Conservation (phyloP, 768 basidiomycete species). For the Xerocomellus amylosporus region DNA sequence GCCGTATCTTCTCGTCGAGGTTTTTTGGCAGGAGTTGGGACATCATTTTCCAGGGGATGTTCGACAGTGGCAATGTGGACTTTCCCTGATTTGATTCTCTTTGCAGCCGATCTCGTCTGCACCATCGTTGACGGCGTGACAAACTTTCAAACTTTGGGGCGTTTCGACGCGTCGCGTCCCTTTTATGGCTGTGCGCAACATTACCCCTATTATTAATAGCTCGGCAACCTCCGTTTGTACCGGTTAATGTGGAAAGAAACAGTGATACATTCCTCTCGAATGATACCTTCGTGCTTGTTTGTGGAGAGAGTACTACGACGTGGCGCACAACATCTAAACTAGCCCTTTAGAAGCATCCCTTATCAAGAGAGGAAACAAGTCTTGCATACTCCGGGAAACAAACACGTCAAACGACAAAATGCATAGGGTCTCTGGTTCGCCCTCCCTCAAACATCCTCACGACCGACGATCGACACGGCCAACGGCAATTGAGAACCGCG, state of each 20-base stretch:
- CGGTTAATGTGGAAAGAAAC: too few relatives aligned
- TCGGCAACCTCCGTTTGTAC: too few relatives aligned
- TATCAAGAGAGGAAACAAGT: background rate
- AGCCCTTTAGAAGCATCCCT: background rate
- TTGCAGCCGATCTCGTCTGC: background rate
- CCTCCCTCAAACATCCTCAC: background rate
- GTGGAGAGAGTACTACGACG: too few relatives aligned
- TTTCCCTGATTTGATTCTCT: background rate
- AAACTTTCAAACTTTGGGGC: too few relatives aligned
- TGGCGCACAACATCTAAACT: too few relatives aligned
- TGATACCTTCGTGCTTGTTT: too few relatives aligned
- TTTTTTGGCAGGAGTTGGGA: background rate
- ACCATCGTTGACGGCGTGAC: background rate
- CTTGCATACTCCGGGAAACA: background rate
- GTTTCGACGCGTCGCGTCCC: background rate
- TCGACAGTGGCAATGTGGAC: background rate
- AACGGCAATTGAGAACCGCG: conserved; percentile 35
- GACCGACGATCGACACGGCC: conserved; percentile 20
- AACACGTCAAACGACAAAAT: background rate
- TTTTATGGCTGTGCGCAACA: background rate
- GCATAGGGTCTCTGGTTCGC: too few relatives aligned
- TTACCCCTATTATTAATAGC: background rate
- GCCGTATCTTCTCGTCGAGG: background rate
- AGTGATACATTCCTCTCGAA: too few relatives aligned
- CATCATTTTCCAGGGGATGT: background rate